phyloP scores from a whole-genome alignment of 2,329 filamentous ascomycete genomes.

The Pestalotiopsis fici region DNA sequence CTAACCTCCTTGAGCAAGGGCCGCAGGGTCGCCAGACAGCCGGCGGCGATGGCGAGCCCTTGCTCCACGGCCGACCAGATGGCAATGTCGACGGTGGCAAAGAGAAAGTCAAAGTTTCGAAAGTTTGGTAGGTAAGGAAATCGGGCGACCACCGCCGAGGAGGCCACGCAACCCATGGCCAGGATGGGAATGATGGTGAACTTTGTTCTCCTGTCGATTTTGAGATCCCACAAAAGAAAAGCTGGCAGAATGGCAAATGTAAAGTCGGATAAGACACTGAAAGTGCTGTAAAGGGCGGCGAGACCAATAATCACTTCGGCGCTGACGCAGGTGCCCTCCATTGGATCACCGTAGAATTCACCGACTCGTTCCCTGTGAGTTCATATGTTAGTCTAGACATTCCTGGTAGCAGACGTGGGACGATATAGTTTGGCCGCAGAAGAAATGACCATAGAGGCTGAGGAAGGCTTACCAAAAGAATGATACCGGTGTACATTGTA shows the following conservation, averaged over 20 bases:
- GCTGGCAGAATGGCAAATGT: conserved; percentile 48
- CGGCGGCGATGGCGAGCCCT: conserved; percentile 48
- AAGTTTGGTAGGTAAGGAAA: conserved; percentile 39
- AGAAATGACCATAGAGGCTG: background rate
- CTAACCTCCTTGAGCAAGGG: conserved; percentile 32
- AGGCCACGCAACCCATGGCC: conserved; percentile 50
- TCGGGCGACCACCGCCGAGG: conserved; percentile 42
- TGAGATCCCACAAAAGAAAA: conserved; percentile 47
- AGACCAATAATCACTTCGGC: conserved; percentile 40
- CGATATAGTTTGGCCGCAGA: too few species aligned
- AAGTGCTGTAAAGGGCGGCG: conserved; percentile 44
- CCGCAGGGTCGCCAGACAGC: conserved; percentile 46
- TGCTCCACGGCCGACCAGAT: conserved; percentile 51
- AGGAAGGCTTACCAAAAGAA: conserved; percentile 19
- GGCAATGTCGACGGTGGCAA: conserved; percentile 42
- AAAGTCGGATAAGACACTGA: conserved; percentile 49
- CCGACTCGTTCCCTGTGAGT: background rate
- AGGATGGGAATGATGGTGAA: conserved; percentile 45
- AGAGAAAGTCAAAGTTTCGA: conserved; percentile 42
- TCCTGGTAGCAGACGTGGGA: background rate
- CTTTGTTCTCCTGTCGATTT: conserved; percentile 49
- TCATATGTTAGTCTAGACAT: background rate
- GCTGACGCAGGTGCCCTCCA: conserved; percentile 21
- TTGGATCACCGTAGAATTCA: background rate
- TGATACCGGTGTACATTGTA: conserved; percentile 19